Evolutionary conservation across 306 rosid genomes (phyloP).

Genomic region (Glycine soja): DNA sequence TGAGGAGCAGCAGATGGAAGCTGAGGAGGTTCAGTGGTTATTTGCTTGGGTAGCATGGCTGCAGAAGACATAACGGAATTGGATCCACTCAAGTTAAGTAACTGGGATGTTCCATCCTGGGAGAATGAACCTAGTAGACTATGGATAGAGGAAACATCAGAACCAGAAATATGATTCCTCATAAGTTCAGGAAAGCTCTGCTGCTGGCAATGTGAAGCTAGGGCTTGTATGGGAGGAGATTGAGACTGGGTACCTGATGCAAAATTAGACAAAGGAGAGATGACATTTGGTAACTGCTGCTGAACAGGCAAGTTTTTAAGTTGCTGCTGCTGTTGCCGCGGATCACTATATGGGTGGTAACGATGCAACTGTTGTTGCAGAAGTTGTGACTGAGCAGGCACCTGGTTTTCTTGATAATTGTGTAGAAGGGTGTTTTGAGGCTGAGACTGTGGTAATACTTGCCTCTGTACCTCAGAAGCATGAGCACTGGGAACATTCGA

Average conservation of each 20-base stretch:
- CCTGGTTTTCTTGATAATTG: conserved; percentile 63
- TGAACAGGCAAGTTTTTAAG: conserved; percentile 64
- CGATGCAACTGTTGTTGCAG: conserved; percentile 72
- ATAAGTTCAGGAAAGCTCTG: conserved; percentile 68
- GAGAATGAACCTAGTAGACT: conserved; percentile 74
- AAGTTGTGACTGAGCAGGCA: conserved; percentile 53
- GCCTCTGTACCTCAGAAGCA: conserved; percentile 68
- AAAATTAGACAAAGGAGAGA: conserved; percentile 71
- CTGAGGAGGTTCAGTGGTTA: conserved; percentile 70
- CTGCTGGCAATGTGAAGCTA: conserved; percentile 70
- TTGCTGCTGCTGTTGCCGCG: conserved; percentile 57
- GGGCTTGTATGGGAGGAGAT: conserved; percentile 68
- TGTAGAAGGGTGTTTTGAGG: conserved; percentile 67
- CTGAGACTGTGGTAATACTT: conserved; percentile 75
- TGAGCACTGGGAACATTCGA: conserved; percentile 64
- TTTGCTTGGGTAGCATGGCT: conserved; percentile 71
- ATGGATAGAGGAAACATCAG: conserved; percentile 74
- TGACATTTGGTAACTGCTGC: conserved; percentile 65
- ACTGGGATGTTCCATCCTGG: conserved; percentile 72
- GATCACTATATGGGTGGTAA: conserved; percentile 67
- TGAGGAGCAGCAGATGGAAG: conserved; percentile 70
- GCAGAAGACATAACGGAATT: conserved; percentile 58
- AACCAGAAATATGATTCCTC: conserved; percentile 62
- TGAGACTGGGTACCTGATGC: conserved; percentile 67
- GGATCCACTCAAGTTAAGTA: conserved; percentile 61